Conservation (phyloP, 192 early-diverging fungal genomes). For the Phycomyces blakesleeanus region DNA sequence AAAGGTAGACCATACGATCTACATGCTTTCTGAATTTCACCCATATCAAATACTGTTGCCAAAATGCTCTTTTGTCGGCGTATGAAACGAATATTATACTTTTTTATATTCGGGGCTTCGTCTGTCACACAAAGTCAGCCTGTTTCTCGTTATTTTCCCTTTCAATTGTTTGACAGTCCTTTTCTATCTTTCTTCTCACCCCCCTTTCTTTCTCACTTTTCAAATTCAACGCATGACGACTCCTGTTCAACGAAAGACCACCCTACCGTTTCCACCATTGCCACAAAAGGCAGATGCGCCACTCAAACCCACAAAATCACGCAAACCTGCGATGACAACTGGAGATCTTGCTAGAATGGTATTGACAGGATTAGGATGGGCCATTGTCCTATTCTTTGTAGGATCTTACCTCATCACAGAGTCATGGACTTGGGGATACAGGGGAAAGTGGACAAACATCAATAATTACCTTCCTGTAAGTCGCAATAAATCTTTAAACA, state of each 20-base stretch:
- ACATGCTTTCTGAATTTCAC: too few relatives aligned
- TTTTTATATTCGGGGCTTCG: too few relatives aligned
- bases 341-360: not conserved
- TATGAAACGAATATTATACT: too few relatives aligned
- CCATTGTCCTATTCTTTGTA: constrained; percentile 41
- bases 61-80: too few relatives aligned
- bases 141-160: too few relatives aligned
- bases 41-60: too few relatives aligned
- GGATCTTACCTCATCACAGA: constrained; percentile 72
- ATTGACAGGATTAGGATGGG: constrained; percentile 17
- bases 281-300: too few relatives aligned
- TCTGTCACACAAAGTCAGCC: too few relatives aligned
- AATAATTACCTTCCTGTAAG: constrained; percentile 66
- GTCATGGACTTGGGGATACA: constrained; percentile 70
- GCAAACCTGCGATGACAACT: too few relatives aligned
- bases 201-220: not conserved
- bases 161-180: not conserved
- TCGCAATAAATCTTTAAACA: not conserved
- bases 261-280: not conserved
- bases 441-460: constrained; percentile 67
- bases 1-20: too few relatives aligned
- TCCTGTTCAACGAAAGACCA: not conserved
- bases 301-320: too few relatives aligned
- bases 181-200: not conserved
- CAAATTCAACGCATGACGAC: not conserved